phyloP scores from a whole-genome alignment of 2,329 filamentous ascomycete species.

The Trichothecium sympodiale region DNA sequence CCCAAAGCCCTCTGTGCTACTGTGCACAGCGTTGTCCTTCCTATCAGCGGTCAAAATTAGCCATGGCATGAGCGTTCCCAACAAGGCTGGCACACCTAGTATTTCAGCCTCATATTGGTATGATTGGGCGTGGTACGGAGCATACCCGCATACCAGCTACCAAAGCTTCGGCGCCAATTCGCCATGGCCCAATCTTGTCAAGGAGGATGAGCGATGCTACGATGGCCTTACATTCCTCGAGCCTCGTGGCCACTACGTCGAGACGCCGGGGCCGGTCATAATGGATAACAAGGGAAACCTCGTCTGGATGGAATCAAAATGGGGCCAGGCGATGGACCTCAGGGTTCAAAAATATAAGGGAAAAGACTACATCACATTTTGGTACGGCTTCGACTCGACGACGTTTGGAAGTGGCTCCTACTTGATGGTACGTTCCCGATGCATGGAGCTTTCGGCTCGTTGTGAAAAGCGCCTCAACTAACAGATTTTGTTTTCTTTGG shows the following conservation, averaged over 20 bases:
- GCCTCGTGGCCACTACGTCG: slow-evolving; percentile 18
- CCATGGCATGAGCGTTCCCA: too few species aligned
- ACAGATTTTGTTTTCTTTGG: too few species aligned
- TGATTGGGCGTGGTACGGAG: slow-evolving; percentile 2
- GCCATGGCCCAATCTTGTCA: slow-evolving; percentile 19
- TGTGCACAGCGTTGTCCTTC: too few species aligned
- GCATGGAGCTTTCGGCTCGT: too few species aligned
- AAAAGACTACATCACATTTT: slow-evolving; percentile 23
- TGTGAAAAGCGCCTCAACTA: too few species aligned
- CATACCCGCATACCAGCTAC: slow-evolving; percentile 8
- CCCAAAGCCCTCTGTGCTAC: too few species aligned
- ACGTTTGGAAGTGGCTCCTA: too few species aligned
- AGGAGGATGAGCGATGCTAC: slow-evolving; percentile 21
- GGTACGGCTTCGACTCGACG: slow-evolving; percentile 12
- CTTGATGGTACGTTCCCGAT: too few species aligned
- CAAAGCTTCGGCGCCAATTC: slow-evolving; percentile 9
- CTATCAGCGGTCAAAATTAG: too few species aligned
- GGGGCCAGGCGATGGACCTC: slow-evolving; percentile 13
- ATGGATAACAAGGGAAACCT: slow-evolving; percentile 30
- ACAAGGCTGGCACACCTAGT: too few species aligned
- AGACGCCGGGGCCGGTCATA: slow-evolving; percentile 32
- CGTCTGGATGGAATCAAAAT: slow-evolving; percentile 25
- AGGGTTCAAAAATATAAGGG: slow-evolving; percentile 19
- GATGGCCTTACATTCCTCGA: slow-evolving; percentile 6
- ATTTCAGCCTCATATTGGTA: background rate